Percentiles rank a stretch among this genome's conserved stretches.
These are phyloP conservation scores for Diplosphaera chodatii DNA, from an alignment of 139 green algal genomes.

Conservation along the genomic window DNA sequence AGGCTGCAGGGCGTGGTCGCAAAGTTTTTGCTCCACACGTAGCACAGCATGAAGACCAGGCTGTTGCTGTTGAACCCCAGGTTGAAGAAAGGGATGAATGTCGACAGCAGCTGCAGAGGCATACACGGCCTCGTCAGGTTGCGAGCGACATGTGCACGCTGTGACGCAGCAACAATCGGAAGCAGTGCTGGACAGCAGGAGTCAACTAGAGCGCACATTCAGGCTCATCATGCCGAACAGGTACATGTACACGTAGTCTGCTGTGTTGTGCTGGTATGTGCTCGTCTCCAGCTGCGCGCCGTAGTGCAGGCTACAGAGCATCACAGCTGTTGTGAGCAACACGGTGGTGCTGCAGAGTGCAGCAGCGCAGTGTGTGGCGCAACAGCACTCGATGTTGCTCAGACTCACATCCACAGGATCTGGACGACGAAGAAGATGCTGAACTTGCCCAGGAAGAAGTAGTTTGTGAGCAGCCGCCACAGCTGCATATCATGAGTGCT, in stretches of 20 bases:
- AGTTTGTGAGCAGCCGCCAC: conserved; percentile 52
- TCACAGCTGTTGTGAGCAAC: too few species aligned
- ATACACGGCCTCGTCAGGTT: too few species aligned
- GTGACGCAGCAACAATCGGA: too few species aligned
- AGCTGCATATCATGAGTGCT: conserved; percentile 27
- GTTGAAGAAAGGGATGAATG: conserved; percentile 25
- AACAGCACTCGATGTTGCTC: too few species aligned
- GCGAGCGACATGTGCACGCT: too few species aligned
- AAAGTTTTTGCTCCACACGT: conserved; percentile 53
- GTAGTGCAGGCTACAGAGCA: conserved; percentile 35
- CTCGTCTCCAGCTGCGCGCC: conserved; percentile 37
- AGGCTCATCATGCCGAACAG: not conserved
- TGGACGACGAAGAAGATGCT: conserved; percentile 32
- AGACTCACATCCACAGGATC: conserved; percentile 44
- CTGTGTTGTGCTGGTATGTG: conserved; percentile 39
- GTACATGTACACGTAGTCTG: conserved; percentile 29
- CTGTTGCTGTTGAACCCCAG: conserved; percentile 35
- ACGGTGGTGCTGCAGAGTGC: not conserved
- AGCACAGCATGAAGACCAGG: conserved; percentile 67
- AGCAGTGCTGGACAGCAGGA: too few species aligned
- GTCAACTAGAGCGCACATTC: not conserved
- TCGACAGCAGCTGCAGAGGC: not conserved
- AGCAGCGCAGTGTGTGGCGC: not conserved
- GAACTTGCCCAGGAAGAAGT: conserved; percentile 39
- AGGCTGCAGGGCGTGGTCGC: not conserved